A percentile compares a stretch with the other conserved stretches of the same genome.
Evolutionary conservation across 2,329 filamentous ascomycete genomes (phyloP).

Genomic region (Proliferodiscus dingleyae): DNA sequence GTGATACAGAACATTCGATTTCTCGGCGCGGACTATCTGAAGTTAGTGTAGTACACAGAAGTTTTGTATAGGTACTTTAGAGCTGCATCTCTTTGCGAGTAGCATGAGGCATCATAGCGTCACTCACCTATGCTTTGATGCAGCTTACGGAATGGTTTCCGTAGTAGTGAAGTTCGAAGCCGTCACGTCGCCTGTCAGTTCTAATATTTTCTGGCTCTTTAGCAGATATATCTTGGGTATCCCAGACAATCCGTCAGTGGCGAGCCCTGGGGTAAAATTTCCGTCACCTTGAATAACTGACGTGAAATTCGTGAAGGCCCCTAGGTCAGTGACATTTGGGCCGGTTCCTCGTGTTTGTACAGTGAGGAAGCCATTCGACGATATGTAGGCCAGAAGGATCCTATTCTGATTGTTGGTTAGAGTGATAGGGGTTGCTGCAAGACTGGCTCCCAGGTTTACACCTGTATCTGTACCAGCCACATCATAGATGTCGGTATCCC

Average conservation of each 20-base stretch:
- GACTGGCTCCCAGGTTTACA: slow-evolving; percentile 1
- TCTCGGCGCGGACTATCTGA: no score
- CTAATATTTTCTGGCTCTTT: slow-evolving; percentile 1
- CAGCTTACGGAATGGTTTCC: no score
- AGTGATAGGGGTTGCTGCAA: slow-evolving; percentile 3
- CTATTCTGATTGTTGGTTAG: slow-evolving; percentile 1
- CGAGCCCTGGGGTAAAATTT: slow-evolving; percentile 3
- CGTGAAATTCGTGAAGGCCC: slow-evolving; percentile 2
- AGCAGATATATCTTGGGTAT: slow-evolving; percentile 7
- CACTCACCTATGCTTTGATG: no score
- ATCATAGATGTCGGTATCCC: slow-evolving; percentile 6
- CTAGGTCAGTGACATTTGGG: slow-evolving; percentile 3
- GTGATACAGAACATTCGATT: no score
- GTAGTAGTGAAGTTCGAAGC: slow-evolving; percentile 5
- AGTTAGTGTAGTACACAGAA: no score
- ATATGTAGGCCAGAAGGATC: slow-evolving; percentile 7
- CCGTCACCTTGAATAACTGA: slow-evolving; percentile 7
- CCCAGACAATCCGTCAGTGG: slow-evolving; percentile 3
- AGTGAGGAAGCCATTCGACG: slow-evolving; percentile 4
- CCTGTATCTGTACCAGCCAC: slow-evolving; percentile 10
- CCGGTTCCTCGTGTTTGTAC: slow-evolving; percentile 5
- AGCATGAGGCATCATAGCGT: no score
- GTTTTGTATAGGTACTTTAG: no score
- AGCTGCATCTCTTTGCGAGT: no score
- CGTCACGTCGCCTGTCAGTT: slow-evolving; percentile 1